Conservation (phyloP, 768 basidiomycete genomes). For the Russula brevipes region DNA sequence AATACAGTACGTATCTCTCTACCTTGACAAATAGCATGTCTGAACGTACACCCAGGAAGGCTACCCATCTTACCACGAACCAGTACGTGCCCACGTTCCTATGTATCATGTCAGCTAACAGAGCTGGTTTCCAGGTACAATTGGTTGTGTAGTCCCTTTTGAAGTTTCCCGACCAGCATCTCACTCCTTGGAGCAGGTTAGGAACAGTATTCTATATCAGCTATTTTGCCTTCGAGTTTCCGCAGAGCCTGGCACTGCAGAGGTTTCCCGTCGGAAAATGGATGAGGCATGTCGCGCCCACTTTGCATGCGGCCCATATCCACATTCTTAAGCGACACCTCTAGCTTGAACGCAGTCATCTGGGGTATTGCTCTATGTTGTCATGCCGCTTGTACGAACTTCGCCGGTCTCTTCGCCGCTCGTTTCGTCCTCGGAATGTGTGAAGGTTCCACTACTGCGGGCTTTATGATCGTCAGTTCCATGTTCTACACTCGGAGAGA, state of each 20-base stretch:
- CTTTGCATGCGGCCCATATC: background rate
- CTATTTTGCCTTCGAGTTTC: conserved; percentile 67
- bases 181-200: conserved; percentile 43
- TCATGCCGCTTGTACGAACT: conserved; percentile 70
- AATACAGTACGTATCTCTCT: conserved; percentile 46
- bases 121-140: conserved; percentile 47
- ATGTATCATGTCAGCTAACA: background rate
- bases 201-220: conserved; percentile 71
- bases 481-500: conserved; percentile 77
- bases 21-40: background rate
- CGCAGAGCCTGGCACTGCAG: conserved; percentile 67
- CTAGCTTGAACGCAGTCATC: conserved; percentile 57
- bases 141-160: conserved; percentile 39
- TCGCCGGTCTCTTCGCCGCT: conserved; percentile 57
- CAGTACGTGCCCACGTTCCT: conserved; percentile 40
- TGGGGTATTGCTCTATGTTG: conserved; percentile 58
- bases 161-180: background rate
- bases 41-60: conserved; percentile 37
- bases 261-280: conserved; percentile 73
- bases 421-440: conserved; percentile 66
- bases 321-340: background rate
- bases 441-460: conserved; percentile 67
- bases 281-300: conserved; percentile 53
- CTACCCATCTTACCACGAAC: conserved; percentile 57
- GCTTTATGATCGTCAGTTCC: conserved; percentile 68